Percentiles rank a stretch among this genome's conserved stretches.
These are phyloP conservation scores for Trametes cinnabarina DNA, from an alignment of 768 basidiomycete genomes.

Conservation along the genomic window DNA sequence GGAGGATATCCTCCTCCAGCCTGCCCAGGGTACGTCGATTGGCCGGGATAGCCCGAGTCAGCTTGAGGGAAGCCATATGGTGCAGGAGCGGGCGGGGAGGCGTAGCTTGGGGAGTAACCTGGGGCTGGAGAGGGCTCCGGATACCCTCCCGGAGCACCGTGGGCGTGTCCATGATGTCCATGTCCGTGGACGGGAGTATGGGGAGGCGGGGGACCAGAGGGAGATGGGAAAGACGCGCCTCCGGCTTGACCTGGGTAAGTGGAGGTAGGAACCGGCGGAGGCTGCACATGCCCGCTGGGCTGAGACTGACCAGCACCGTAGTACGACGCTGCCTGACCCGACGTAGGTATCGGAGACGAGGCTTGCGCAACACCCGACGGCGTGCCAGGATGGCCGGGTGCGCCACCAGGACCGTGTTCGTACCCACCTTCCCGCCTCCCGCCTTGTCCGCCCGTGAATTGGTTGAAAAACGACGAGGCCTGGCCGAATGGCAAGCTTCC, in stretches of 20 bases:
- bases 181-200: neutral
- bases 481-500: constrained; percentile 1
- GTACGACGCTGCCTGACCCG: constrained; percentile 15
- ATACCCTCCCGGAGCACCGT: neutral
- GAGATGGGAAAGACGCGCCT: neutral
- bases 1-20: neutral
- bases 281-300: neutral
- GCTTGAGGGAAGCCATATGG: constrained; percentile 7
- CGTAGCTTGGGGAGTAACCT: constrained; percentile 17
- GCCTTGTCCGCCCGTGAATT: constrained; percentile 6
- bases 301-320: constrained; percentile 6
- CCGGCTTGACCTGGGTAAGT: constrained; percentile 6
- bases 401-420: neutral
- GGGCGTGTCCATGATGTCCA: neutral
- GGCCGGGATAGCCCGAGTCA: constrained; percentile 2
- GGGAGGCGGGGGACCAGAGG: neutral
- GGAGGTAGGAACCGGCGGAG: neutral
- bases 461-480: constrained; percentile 3
- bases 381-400: neutral
- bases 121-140: neutral
- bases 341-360: neutral
- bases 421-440: neutral
- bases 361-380: neutral
- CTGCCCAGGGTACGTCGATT: constrained; percentile 7
- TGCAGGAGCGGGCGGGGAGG: neutral